Evolutionary conservation across 805 yeast genomes (phyloP).

Genomic region (Spathaspora passalidarum): DNA sequence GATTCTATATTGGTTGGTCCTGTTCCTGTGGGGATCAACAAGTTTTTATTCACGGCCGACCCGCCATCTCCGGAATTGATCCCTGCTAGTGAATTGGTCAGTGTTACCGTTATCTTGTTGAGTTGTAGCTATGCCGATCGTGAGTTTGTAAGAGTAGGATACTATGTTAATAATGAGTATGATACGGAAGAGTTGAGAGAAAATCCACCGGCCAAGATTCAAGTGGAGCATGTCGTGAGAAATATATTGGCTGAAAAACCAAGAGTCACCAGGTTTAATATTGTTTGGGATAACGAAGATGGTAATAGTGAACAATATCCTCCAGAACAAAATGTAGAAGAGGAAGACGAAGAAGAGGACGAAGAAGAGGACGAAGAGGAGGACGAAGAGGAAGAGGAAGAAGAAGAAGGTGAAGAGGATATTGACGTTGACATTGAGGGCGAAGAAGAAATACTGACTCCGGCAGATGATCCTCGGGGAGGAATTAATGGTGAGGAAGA

Average conservation of each 20-base stretch:
- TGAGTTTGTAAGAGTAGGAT: slow-evolving; percentile 96
- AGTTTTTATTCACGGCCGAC: slow-evolving; percentile 89
- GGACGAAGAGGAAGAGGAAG: slow-evolving; percentile 50
- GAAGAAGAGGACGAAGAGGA: slow-evolving; percentile 61
- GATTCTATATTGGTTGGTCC: slow-evolving; percentile 98
- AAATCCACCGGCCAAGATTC: slow-evolving; percentile 91
- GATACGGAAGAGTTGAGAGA: slow-evolving; percentile 90
- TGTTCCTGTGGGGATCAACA: slow-evolving; percentile 95
- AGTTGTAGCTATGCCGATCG: slow-evolving; percentile 92
- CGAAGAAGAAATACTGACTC: slow-evolving; percentile 38
- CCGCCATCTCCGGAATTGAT: slow-evolving; percentile 95
- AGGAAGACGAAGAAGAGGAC: slow-evolving; percentile 54
- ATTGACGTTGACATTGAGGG: slow-evolving; percentile 37
- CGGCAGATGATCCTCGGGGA: slow-evolving; percentile 27
- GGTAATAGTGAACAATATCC: slow-evolving; percentile 66
- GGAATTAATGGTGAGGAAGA: slow-evolving; percentile 18
- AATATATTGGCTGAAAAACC: slow-evolving; percentile 97
- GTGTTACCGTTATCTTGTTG: slow-evolving; percentile 89
- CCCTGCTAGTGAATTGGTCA: slow-evolving; percentile 92
- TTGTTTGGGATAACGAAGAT: slow-evolving; percentile 88
- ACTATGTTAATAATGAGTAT: slow-evolving; percentile 95
- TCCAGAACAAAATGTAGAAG: slow-evolving; percentile 70
- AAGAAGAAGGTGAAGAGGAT: slow-evolving; percentile 46
- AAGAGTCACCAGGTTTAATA: slow-evolving; percentile 92
- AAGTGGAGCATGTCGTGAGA: slow-evolving; percentile 89